Evolutionary conservation across 306 rosid species (phyloP), one percentile per base, ranked within the genome.

Genomic region (Dalbergia cultrata): DNA sequence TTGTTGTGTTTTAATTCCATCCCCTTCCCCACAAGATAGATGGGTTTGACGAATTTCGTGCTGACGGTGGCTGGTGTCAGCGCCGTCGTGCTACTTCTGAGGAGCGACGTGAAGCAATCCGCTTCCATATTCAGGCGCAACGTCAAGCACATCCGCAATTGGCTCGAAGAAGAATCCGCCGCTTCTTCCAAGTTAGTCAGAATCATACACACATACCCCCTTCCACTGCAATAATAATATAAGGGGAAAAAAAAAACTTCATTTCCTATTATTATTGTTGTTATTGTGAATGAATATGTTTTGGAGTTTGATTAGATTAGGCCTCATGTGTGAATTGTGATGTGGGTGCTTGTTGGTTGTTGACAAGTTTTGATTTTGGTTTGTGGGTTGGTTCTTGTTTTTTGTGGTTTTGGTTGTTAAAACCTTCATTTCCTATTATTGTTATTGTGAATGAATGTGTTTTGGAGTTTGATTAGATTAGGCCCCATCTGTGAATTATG

Each of bases 161-260:
- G 91, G 89, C 91, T 88, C 33, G 87, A 88, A 77, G 81, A 85
- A 88, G 91, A 88, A 85, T 63, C 87, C 37, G 84, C 89, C 16
- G n/a, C 60, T 61, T 50, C 86, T 21, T 62, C 91, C 80, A 88
- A 85, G 89, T 85, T 0, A 69, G 79, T 21, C 7, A 14, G 18
- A 43, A 8, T 9, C 10, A 43, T 8, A 43, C 47, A 1, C 52
- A 12, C 31, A 26, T 26, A 26, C 3, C 31, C 16, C 3, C 53
- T 11, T 5, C 10, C 53, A 10, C 14, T 47, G 5, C 50, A 37
- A 26, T 1, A 26, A 26, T 26, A 26, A 26, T 26, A 26, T 22
- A 26, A 1, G 2, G 1, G 2, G 22, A 1, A 1, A 37, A 37
- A 37, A 3, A 37, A 37, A 5, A 9, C 2, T 8, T 4, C 56